Evolutionary conservation across 2,329 filamentous ascomycete genomes (phyloP).

Genomic region (Trichoderma oligosporum): DNA sequence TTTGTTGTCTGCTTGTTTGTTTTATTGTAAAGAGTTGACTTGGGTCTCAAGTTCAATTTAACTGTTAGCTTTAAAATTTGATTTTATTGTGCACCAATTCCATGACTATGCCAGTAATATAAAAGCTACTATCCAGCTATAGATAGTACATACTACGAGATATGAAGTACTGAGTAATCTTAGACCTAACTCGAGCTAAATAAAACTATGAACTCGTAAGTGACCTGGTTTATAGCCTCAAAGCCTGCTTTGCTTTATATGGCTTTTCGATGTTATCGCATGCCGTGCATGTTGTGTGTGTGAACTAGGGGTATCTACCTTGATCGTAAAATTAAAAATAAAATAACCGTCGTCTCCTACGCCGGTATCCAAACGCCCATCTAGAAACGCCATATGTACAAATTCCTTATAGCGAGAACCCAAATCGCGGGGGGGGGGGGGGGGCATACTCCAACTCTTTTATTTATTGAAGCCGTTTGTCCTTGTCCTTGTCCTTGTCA

Average conservation of each 20-base stretch:
- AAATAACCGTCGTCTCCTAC: background rate
- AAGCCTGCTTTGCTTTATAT: background rate
- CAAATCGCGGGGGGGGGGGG: no score
- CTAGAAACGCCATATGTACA: constrained; percentile 11
- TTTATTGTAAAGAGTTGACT: background rate
- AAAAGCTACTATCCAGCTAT: no score
- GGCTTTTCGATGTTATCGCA: background rate
- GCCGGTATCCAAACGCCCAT: constrained; percentile 6
- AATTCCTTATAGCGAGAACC: background rate
- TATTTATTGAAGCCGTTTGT: background rate
- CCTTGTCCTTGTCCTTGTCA: background rate
- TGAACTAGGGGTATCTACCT: constrained; percentile 15
- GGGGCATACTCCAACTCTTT: no score
- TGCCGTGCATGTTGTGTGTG: background rate
- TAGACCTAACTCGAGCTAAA: no score
- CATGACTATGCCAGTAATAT: background rate
- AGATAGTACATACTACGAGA: no score
- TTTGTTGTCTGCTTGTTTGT: background rate
- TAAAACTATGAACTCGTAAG: no score
- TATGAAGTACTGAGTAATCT: no score
- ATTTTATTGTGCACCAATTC: background rate
- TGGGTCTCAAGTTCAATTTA: background rate
- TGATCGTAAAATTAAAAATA: background rate
- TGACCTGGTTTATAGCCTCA: no score
- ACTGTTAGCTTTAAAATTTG: background rate